These are phyloP conservation scores for Diplodia sapinea DNA, from an alignment of 2,329 filamentous ascomycete genomes.

Conservation along the genomic window DNA sequence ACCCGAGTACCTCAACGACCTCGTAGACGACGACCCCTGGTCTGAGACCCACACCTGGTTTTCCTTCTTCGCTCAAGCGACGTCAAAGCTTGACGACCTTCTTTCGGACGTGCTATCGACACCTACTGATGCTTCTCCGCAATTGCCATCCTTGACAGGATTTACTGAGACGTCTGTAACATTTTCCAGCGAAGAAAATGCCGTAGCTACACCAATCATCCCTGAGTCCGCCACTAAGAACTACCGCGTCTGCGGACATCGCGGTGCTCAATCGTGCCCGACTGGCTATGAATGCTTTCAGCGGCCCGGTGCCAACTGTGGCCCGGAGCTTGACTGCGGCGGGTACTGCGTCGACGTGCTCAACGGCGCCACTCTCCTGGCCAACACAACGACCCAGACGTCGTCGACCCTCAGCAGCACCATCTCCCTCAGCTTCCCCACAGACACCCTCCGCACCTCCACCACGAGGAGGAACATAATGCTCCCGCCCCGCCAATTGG, in stretches of 20 bases:
- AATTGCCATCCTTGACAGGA: neutral
- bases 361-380: neutral
- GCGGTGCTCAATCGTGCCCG: neutral
- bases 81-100: neutral
- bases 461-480: neutral
- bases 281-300: neutral
- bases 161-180: neutral
- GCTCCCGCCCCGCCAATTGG: neutral
- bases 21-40: slow-evolving; percentile 9
- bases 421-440: neutral
- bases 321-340: slow-evolving; percentile 8
- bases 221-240: neutral
- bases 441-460: neutral
- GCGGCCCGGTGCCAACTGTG: neutral
- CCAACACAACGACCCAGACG: neutral
- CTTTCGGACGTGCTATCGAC: neutral
- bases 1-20: slow-evolving; percentile 9
- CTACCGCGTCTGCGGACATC: slow-evolving; percentile 12
- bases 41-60: slow-evolving; percentile 9
- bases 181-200: neutral
- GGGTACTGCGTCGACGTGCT: slow-evolving; percentile 5
- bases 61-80: slow-evolving; percentile 2
- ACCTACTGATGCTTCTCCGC: neutral
- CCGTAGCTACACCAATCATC: neutral
- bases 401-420: neutral